Base-by-base conservation (phyloP, 257 asterid genomes). In the Ophiorrhiza pumila region DNA sequence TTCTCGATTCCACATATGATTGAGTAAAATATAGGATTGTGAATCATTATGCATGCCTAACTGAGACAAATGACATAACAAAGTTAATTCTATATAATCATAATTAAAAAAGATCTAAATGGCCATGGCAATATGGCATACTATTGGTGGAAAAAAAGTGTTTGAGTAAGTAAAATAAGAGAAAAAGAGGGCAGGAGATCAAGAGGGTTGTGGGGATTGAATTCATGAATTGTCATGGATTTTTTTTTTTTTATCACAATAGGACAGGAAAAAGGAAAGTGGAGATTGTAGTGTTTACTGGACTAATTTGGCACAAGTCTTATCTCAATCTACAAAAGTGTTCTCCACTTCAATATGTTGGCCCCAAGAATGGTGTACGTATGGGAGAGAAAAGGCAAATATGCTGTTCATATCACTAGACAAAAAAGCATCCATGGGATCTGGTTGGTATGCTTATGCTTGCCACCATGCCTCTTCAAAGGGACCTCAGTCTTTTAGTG, bases 401-500 rank as follows among this genome's bases (percentile, higher is more conserved):
- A 86, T 85, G 83, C 88, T 82, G 59, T 86, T 86, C 90, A 82
- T 78, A 79, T 88, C 88, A 81, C 67, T 75, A 68, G 91, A 89
- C 93, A 83, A 72, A 82, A 80, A 71, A 74, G 86, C 89, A 84
- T 71, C 73, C 35, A 75, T 78, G 90, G 91, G 90, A 89, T 87
- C 77, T 78, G 86, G 81, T 85, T 87, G 91, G 86, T 89, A 85
- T 77, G 68, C 74, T 64, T 75, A 39, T 83, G 89, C 86, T 82
- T 81, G 79, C 90, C 89, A 86, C 90, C 79, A 72, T 74, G 32
- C 67, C 64, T 61, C 68, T 45, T 46, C 39, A 29, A 62, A 62
- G 59, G 69, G 69, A 47, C 68, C 72, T 64, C 77, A 57, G 46
- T 41, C 74, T 70, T 43, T 17, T 50, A 5, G 20, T 12, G 31